Evolutionary conservation across 1,139 yeast species (phyloP).

Genomic region (Hansenula lynferdii): DNA sequence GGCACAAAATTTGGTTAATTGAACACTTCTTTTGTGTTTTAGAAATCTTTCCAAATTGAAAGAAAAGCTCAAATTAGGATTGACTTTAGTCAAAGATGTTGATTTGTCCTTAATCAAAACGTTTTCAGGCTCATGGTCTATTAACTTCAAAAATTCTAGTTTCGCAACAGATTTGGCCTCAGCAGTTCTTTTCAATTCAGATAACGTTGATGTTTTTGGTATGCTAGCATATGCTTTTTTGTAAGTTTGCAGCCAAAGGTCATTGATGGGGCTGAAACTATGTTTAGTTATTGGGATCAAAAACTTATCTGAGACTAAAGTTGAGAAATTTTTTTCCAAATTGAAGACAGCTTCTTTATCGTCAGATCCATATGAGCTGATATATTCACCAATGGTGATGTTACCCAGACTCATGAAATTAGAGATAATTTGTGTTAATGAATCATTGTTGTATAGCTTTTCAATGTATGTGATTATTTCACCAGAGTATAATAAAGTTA

Average conservation of each 20-base stretch:
- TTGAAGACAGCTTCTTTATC: slow-evolving; percentile 24
- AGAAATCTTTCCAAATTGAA: slow-evolving; percentile 66
- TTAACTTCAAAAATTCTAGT: slow-evolving; percentile 33
- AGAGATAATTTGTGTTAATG: slow-evolving; percentile 65
- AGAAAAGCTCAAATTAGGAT: slow-evolving; percentile 48
- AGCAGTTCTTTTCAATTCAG: slow-evolving; percentile 59
- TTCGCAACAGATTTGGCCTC: slow-evolving; percentile 65
- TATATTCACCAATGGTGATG: slow-evolving; percentile 55
- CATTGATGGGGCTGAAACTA: slow-evolving; percentile 42
- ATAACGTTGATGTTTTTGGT: slow-evolving; percentile 46
- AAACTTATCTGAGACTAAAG: slow-evolving; percentile 55
- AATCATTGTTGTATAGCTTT: slow-evolving; percentile 32
- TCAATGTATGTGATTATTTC: slow-evolving; percentile 59
- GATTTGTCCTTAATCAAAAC: slow-evolving; percentile 29
- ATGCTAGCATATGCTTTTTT: slow-evolving; percentile 44
- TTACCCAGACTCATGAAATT: slow-evolving; percentile 64
- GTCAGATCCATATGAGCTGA: slow-evolving; percentile 31
- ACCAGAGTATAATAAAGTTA: slow-evolving; percentile 68
- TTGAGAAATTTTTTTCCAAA: slow-evolving; percentile 34
- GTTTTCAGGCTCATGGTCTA: slow-evolving; percentile 32
- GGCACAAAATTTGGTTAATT: slow-evolving; percentile 57
- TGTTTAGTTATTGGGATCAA: slow-evolving; percentile 41
- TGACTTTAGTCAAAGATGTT: slow-evolving; percentile 35
- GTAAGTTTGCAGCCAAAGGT: slow-evolving; percentile 52
- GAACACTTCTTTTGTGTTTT: slow-evolving; percentile 59